A percentile compares a stretch with the other conserved stretches of the same genome.
Conservation (phyloP, 331 rosid species). For the Phaseolus coccineus region DNA sequence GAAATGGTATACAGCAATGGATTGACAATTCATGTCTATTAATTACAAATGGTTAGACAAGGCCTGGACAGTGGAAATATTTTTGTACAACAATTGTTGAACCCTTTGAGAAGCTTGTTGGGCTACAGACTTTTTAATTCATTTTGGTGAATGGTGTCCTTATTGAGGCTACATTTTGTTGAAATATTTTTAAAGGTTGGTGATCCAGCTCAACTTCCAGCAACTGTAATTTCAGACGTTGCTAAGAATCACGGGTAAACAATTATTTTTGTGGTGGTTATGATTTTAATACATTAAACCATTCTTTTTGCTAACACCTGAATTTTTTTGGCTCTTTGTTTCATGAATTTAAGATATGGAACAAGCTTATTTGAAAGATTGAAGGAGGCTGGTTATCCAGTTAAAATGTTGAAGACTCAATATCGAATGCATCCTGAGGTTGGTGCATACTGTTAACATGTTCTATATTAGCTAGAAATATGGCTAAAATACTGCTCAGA, state of each 20-base stretch:
- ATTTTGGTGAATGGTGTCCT: constrained; percentile 25
- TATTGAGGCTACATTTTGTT: constrained; percentile 35
- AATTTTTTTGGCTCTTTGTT: constrained; percentile 34
- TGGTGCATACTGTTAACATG: constrained; percentile 43
- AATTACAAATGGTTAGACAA: constrained; percentile 15
- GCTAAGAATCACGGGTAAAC: constrained; percentile 77
- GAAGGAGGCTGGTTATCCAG: constrained; percentile 88
- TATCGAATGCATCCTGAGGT: constrained; percentile 99
- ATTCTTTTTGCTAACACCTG: constrained; percentile 28
- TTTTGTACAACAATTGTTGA: constrained; percentile 35
- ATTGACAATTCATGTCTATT: constrained; percentile 34
- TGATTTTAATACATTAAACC: background rate
- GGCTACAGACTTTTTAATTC: background rate
- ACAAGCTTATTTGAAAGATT: constrained; percentile 91
- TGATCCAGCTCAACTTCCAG: constrained; percentile 97
- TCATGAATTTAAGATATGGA: constrained; percentile 70
- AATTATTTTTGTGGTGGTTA: constrained; percentile 14
- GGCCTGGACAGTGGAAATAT: background rate
- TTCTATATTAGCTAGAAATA: background rate
- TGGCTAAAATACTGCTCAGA: background rate
- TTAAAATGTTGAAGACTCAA: constrained; percentile 92
- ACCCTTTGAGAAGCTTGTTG: constrained; percentile 8
- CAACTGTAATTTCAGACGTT: constrained; percentile 85
- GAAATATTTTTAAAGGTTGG: constrained; percentile 62
- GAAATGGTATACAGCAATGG: constrained; percentile 25